Evolutionary conservation across 805 yeast genomes (phyloP).

Genomic region (Alloascoidea hylecoeti): DNA sequence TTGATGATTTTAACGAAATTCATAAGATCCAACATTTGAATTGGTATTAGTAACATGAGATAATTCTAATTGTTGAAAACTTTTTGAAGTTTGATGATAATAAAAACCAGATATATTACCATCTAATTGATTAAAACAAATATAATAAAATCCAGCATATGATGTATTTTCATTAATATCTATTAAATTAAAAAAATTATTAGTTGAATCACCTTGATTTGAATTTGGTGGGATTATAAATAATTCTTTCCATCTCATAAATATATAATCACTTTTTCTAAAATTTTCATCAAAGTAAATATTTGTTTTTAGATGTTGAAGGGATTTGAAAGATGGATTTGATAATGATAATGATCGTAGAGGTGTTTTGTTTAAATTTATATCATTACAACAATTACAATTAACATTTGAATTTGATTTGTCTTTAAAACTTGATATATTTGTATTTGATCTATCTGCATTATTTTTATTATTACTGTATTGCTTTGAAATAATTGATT

Average conservation of each 20-base stretch:
- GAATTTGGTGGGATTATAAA: conserved; percentile 79
- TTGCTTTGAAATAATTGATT: no score
- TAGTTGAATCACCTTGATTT: conserved; percentile 25
- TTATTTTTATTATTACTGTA: not conserved
- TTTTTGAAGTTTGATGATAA: conserved; percentile 68
- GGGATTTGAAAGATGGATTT: no score
- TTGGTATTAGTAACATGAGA: conserved; percentile 36
- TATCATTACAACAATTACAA: not conserved
- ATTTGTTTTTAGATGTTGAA: not conserved
- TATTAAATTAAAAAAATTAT: conserved; percentile 22
- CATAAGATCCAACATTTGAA: conserved; percentile 24
- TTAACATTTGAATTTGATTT: not conserved
- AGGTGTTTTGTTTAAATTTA: not conserved
- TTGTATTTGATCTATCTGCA: not conserved
- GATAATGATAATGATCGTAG: not conserved
- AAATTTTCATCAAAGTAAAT: not conserved
- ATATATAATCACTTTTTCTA: conserved; percentile 35
- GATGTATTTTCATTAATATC: conserved; percentile 59
- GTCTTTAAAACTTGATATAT: not conserved
- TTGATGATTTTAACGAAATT: conserved; percentile 14
- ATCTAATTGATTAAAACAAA: conserved; percentile 63
- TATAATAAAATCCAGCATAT: conserved; percentile 85
- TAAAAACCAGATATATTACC: conserved; percentile 74
- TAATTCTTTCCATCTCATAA: conserved; percentile 93
- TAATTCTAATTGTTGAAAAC: conserved; percentile 64